Evolutionary conservation across 768 basidiomycete species (phyloP).

Genomic region (Lentinus tigrinus): DNA sequence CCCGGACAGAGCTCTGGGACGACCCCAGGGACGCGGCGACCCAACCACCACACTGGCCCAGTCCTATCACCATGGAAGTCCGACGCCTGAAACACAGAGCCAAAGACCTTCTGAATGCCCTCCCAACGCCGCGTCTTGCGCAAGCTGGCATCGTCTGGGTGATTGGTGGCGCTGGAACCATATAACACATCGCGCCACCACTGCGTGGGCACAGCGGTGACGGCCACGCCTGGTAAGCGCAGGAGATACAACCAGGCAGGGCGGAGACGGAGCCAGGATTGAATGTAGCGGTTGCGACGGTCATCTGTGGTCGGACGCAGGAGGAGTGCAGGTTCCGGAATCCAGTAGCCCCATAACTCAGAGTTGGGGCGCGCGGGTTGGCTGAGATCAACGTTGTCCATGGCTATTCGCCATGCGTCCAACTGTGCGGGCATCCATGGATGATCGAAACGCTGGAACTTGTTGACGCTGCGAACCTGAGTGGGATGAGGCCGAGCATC

Average conservation of each 20-base stretch:
- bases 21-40: neutral
- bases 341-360: slow-evolving; percentile 1
- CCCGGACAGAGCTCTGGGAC: neutral
- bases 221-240: neutral
- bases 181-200: slow-evolving; percentile 1
- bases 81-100: neutral
- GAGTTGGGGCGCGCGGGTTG: neutral
- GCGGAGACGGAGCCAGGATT: neutral
- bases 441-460: neutral
- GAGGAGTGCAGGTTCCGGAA: neutral
- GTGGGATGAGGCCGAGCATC: neutral
- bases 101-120: neutral
- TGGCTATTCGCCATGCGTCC: neutral
- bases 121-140: neutral
- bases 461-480: neutral
- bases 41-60: neutral
- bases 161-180: neutral
- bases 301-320: neutral
- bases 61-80: neutral
- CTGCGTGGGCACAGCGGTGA: neutral
- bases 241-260: neutral
- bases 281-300: neutral
- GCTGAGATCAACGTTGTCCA: neutral
- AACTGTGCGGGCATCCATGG: neutral
- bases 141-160: neutral